Base-by-base conservation (phyloP, 140 eudicot genomes). In the Bidens hawaiensis region DNA sequence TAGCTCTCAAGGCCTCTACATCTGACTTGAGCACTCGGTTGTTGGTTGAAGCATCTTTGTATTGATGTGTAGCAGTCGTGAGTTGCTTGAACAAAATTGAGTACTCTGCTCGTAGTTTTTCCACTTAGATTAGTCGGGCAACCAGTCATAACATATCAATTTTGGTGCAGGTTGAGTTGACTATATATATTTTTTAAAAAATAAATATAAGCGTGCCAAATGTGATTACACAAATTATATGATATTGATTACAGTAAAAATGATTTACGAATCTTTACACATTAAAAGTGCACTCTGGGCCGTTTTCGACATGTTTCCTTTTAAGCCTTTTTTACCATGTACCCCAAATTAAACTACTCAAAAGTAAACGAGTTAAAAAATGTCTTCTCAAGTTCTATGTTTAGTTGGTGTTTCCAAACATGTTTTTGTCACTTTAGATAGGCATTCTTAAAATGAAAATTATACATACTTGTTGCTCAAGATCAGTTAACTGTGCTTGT, bases 1-100 rank as follows among this genome's bases (percentile, higher is more conserved):
- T 93, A 52, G 99, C 99, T 85, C 99, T 79, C 75, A 93, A 78
- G 45, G 96, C 96, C 79, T 88, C 99, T 30, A 88, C 99, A 23
- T 93, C 90, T 2, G 99, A 79, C 69, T 86, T 88, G 19, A 93
- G 99, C 62, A 93, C 99, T 31, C 96, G 71, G 68, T 93, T 88
- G 65, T 93, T 84, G 14, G 87, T 88, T 15, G 79, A 71, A 26
- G 96, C 79, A 65, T 88, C 99, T 73, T 79, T 93, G 49, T 74
- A 82, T 41, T 85, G 93, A 40, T 93, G 97, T 26, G 84, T 72
- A 34, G 95, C 96, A 65, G 80, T 84, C 0, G 85, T 78, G 19
- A 88, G 86, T 58, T 83, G 89, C 78, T 93, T 85, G 71, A 73
- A 93, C 83, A 88, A 70, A 60, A 81, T 25, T 24, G 76, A 81